Base-by-base conservation (phyloP, 2,329 filamentous ascomycete species). In the Fusarium nygamai region DNA sequence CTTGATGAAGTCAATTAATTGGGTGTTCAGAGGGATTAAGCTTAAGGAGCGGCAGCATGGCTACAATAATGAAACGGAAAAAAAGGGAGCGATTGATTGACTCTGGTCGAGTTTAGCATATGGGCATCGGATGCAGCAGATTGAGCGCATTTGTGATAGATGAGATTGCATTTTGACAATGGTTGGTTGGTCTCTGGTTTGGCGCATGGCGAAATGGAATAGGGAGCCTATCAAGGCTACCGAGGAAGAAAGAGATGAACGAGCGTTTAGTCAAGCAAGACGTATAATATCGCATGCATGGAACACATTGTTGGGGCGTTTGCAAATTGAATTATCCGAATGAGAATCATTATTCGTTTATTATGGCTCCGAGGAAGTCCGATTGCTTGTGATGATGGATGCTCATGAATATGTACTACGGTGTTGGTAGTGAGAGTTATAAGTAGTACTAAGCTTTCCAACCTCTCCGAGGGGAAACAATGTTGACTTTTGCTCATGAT, bases 101-200 rank as follows among this genome's bases (percentile, higher is more conserved):
- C 64, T 73, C 46, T 24, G 57, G 39, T 71, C 62, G 54, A 50
- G 57, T 64, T 67, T 64, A 13, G 24, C 43, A 61, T 58, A 59
- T 70, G 59, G 64, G 63, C 50, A 71, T 77, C 48, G 56, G 43
- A 68, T 58, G 72, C 53, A 69, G 54, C 61, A 73, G 61, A 71
- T 72, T 79, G 76, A 72, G 76, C 62, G 66, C 63, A 76, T 73
- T 72, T 67, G 64, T 46, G 47, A 71, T 65, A 64, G 69, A 69
- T 44, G 59, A 68, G 59, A 64, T 47, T 46, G 50, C 54, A 59
- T 67, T 50, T 56, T 50, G 63, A 56, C 41, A 62, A 16, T 61
- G 64, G 54, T 44, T 38, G 61, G 54, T 44, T 34, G 31, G 51
- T 63, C 59, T 67, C 60, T 71, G 69, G 73, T 67, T 76, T 73